Percentiles rank a stretch among this genome's conserved stretches.
phyloP scores from a whole-genome alignment of 2,329 filamentous ascomycete genomes.

The Pezizomycotina sp. region DNA sequence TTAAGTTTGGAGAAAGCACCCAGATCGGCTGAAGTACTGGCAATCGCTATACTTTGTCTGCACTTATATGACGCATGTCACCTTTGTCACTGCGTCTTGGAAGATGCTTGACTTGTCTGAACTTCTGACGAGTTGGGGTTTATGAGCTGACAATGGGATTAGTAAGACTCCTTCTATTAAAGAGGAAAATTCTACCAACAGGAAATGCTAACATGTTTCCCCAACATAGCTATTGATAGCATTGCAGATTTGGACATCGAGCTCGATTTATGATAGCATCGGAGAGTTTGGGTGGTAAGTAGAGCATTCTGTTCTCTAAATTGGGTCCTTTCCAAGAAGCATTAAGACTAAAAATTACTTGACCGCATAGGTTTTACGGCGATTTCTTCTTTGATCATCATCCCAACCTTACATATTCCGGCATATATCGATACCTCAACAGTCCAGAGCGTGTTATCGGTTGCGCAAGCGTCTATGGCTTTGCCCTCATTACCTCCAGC shows the following conservation, averaged over 20 bases:
- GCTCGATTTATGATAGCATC: slow-evolving; percentile 85
- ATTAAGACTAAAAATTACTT: background rate
- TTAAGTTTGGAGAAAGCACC: slow-evolving; percentile 84
- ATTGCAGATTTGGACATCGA: slow-evolving; percentile 79
- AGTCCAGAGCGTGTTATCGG: slow-evolving; percentile 92
- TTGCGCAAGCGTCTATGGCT: slow-evolving; percentile 86
- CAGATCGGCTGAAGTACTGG: slow-evolving; percentile 95
- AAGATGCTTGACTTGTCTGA: too few relatives aligned
- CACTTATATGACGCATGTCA: slow-evolving; percentile 75
- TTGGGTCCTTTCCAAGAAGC: too few relatives aligned
- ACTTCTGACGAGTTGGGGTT: too few relatives aligned
- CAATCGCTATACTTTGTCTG: slow-evolving; percentile 89
- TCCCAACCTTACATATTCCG: slow-evolving; percentile 81
- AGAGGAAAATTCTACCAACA: slow-evolving; percentile 1
- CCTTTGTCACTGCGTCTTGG: slow-evolving; percentile 81
- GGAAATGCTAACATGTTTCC: too few relatives aligned
- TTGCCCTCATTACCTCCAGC: slow-evolving; percentile 84
- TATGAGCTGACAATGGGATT: too few relatives aligned
- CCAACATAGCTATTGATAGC: slow-evolving; percentile 48
- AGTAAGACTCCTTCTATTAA: background rate
- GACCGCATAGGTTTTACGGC: slow-evolving; percentile 51
- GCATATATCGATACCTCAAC: slow-evolving; percentile 95
- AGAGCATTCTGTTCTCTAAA: background rate
- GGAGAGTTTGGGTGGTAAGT: slow-evolving; percentile 79
- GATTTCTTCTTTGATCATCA: slow-evolving; percentile 78